phyloP scores from a whole-genome alignment of 2,329 filamentous ascomycete species.

The Plectosphaerella cucumerina region DNA sequence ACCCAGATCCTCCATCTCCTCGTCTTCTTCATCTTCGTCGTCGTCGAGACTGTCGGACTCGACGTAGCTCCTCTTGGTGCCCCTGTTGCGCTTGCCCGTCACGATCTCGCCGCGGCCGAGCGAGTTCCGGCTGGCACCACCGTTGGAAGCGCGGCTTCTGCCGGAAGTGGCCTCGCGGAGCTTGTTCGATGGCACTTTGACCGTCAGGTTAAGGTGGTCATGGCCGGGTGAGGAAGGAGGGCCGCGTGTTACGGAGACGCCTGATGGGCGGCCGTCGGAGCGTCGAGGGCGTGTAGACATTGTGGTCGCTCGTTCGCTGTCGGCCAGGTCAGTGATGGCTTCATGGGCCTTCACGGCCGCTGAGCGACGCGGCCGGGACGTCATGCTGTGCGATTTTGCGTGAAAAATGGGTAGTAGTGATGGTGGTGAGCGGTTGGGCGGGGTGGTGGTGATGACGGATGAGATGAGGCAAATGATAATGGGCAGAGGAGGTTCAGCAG shows the following conservation, averaged over 20 bases:
- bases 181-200: conserved; percentile 48
- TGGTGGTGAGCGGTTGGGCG: no score
- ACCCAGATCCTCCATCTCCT: conserved; percentile 23
- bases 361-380: conserved; percentile 42
- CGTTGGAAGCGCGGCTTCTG: conserved; percentile 24
- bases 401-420: background rate
- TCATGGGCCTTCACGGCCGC: conserved; percentile 38
- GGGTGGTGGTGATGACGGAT: no score
- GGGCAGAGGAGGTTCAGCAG: background rate
- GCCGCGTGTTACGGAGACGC: conserved; percentile 37
- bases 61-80: conserved; percentile 56
- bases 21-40: conserved; percentile 26
- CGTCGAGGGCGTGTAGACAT: conserved; percentile 49
- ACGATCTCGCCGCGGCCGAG: conserved; percentile 44
- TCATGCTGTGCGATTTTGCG: conserved; percentile 27
- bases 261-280: conserved; percentile 39
- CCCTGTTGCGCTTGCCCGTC: conserved; percentile 47
- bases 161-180: conserved; percentile 45
- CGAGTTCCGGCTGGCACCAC: conserved; percentile 25
- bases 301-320: conserved; percentile 39
- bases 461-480: no score
- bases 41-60: conserved; percentile 45
- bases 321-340: conserved; percentile 40
- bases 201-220: conserved; percentile 45
- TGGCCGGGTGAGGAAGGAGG: conserved; percentile 39